Base-by-base conservation (phyloP, 2,329 filamentous ascomycete species). In the Pseudocercospora musae region DNA sequence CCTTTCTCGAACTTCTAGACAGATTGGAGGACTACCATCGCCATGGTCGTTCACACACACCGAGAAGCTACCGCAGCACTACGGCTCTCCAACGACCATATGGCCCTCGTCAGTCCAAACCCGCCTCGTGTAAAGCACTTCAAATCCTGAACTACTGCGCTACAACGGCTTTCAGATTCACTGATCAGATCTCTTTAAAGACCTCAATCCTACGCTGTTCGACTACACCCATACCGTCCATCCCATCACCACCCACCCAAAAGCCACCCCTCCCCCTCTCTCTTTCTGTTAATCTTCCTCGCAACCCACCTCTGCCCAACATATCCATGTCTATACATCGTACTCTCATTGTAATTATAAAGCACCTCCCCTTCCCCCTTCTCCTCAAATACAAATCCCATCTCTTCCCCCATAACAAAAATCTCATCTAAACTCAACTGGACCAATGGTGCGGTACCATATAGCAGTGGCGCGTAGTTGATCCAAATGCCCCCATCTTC, bases 401-500 rank as follows among this genome's bases (percentile, higher is more conserved):
- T 50, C 13, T 15, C 50, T 25, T 68, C 66, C 21, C 63, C 65
- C n/a, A 68, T 49, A 0, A 54, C 15, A 0, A 67, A 52, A 15
- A 67, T 59, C 27, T 68, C 65, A 4, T 67, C 66, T 21, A 67
- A 23, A 20, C 56, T 64, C 49, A 68, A 56, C 29, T 68, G 65
- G 23, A 68, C 44, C 8, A 59, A 54, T 15, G 65, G 65, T 15
- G 64, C 62, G 2, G 62, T 60, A 9, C 66, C 65, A 33, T 66
- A 97, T 40, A 97, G 80, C 60, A 97, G 77, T 0, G 94, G 94
- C 0, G 94, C 94, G 29, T 96, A 80, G 72, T 97, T 97, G 72
- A 96, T 84, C 79, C 96, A 89, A 4, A 95, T 71, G 0, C 94
- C 94, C 23, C 89, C 90, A 0, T 85, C 82, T 67, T 85, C 87